Evolutionary conservation across 129 eudicot genomes (phyloP).

Genomic region (Flaveria bidentis): DNA sequence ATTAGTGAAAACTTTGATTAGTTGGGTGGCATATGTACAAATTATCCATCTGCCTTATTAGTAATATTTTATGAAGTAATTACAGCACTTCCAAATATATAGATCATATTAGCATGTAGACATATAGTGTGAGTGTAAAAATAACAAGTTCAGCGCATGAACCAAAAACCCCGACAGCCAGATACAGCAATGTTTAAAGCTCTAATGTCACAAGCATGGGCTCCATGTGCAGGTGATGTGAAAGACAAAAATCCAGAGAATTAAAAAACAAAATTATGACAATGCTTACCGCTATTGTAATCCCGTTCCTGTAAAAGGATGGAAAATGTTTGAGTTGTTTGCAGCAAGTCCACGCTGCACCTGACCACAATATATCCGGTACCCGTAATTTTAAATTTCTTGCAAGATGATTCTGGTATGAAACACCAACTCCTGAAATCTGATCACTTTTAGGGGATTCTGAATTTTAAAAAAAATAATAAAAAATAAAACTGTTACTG

Average conservation of each 20-base stretch:
- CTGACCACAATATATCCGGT: constrained; percentile 84
- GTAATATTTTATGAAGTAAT: not conserved
- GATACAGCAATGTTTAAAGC: not conserved
- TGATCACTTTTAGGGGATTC: constrained; percentile 64
- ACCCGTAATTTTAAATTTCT: constrained; percentile 55
- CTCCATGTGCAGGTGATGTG: not conserved
- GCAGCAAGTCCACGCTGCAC: constrained; percentile 84
- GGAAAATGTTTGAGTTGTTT: constrained; percentile 94
- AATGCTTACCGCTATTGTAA: constrained; percentile 70
- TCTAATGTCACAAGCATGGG: constrained; percentile 1
- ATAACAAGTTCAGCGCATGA: not conserved
- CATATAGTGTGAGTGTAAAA: not conserved
- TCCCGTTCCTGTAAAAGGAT: constrained; percentile 76
- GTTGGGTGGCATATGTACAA: not conserved
- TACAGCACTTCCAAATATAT: not conserved
- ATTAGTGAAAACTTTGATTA: too few species aligned
- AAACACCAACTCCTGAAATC: constrained; percentile 38
- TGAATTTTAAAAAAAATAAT: constrained; percentile 23
- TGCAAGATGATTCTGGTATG: constrained; percentile 56
- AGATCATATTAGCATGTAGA: not conserved
- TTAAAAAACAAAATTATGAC: not conserved
- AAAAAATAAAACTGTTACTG: not conserved
- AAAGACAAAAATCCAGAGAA: not conserved
- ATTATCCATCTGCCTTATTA: not conserved
- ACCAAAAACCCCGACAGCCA: not conserved